These are phyloP conservation scores for Mycena filopes DNA, from an alignment of 768 basidiomycete genomes.

Conservation along the genomic window DNA sequence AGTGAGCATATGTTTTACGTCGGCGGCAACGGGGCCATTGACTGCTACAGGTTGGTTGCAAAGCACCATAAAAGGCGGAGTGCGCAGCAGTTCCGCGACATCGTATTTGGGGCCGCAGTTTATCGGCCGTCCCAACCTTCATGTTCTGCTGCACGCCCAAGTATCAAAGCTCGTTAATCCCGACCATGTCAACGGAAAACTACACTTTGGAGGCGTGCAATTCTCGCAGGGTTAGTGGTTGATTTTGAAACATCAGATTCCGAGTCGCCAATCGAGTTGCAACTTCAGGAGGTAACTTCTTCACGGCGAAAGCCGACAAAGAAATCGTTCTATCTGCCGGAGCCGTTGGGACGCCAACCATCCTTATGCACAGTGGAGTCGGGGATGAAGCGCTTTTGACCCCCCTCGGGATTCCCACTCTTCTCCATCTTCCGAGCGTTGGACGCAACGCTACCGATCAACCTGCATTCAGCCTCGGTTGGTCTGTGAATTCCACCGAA, in stretches of 20 bases:
- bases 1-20: neutral
- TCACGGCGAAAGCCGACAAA: conserved; percentile 36
- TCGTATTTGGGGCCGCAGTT: too few species aligned
- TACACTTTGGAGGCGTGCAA: conserved; percentile 36
- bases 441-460: conserved; percentile 44
- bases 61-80: conserved; percentile 48
- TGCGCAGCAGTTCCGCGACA: too few species aligned
- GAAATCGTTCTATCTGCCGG: conserved; percentile 49
- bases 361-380: too few species aligned
- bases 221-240: too few species aligned
- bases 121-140: too few species aligned
- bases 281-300: neutral
- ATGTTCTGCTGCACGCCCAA: conserved; percentile 47
- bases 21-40: neutral
- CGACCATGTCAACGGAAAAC: conserved; percentile 14
- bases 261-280: too few species aligned
- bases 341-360: conserved; percentile 39
- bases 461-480: conserved; percentile 28
- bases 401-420: too few species aligned
- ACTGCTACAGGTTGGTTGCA: conserved; percentile 45
- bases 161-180: conserved; percentile 42
- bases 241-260: too few species aligned
- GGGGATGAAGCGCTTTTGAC: too few species aligned
- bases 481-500: conserved; percentile 34
- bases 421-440: too few species aligned